Percentiles rank a stretch among this genome's conserved stretches.
phyloP scores from a whole-genome alignment of 1,284 basidiomycete species.

The Irpex rosettiformis region DNA sequence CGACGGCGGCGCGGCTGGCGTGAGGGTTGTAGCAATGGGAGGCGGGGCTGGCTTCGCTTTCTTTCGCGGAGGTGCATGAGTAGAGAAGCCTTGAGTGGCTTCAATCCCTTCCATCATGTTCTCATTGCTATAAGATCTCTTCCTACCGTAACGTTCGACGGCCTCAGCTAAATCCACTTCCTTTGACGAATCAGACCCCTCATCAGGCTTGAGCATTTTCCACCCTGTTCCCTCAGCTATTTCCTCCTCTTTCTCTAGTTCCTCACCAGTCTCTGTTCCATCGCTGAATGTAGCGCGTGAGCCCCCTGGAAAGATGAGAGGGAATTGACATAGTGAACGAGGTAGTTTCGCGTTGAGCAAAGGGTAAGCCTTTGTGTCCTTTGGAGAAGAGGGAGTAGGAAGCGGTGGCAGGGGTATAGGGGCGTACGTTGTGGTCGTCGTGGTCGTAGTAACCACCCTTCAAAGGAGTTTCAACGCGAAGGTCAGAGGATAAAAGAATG shows the following conservation, averaged over 20 bases:
- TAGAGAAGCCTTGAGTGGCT: conserved; percentile 43
- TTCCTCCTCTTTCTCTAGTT: conserved; percentile 63
- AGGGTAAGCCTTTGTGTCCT: conserved; percentile 75
- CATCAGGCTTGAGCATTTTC: conserved; percentile 67
- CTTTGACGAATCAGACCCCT: conserved; percentile 43
- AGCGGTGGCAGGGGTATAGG: conserved; percentile 73
- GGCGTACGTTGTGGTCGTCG: conserved; percentile 79
- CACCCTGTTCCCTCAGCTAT: conserved; percentile 66
- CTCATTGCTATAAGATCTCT: conserved; percentile 66
- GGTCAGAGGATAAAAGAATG: conserved; percentile 22
- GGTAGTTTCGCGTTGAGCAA: conserved; percentile 69
- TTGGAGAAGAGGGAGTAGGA: conserved; percentile 65
- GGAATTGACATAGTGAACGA: conserved; percentile 64
- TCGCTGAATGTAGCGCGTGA: conserved; percentile 73
- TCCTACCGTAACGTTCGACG: conserved; percentile 76
- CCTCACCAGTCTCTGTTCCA: conserved; percentile 55
- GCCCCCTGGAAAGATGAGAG: conserved; percentile 75
- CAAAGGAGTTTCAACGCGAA: conserved; percentile 13
- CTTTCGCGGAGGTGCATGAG: conserved; percentile 66
- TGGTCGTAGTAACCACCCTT: conserved; percentile 84
- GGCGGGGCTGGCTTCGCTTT: conserved; percentile 62
- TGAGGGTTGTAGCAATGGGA: conserved; percentile 51
- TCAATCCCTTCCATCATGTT: conserved; percentile 79
- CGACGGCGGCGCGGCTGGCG: conserved; percentile 73
- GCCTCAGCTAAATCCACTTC: conserved; percentile 70